Base-by-base conservation (phyloP, 2,329 filamentous ascomycete genomes). In the Pseudogymnoascus pannorum region DNA sequence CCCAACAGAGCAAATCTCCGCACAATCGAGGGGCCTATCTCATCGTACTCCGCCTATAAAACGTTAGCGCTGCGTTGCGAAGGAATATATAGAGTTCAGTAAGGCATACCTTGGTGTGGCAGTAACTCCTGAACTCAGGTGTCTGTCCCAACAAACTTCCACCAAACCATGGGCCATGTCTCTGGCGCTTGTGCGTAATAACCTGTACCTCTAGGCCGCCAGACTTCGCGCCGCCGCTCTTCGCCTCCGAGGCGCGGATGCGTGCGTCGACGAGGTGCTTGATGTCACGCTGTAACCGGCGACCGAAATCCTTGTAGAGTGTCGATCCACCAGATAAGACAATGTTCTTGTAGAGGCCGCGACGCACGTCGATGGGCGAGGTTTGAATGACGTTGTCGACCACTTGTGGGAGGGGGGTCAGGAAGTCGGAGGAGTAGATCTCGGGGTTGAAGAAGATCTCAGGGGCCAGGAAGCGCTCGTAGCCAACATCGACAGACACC, bases 371-470 rank as follows among this genome's bases (percentile, higher is more conserved):
- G 70, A 99, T 99, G 42, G 94, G 94, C 33, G 93, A 96, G 61
- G 92, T 93, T 77, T 99, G 94, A 70, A 99, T 99, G 66, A 97
- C 94, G 61, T 88, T 89, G 73, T 99, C 94, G 64, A 99, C 95
- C 58, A 99, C 94, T 58, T 85, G 89, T 22, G 94, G 94, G 7
- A 99, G 84, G 12, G 94, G 94, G 11, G 94, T 99, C 67, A 99
- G 79, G 80, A 99, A 99, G 74, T 99, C 94, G 67, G 93, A 97
- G 64, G 91, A 96, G 82, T 97, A 97, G 71, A 99, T 99, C 78
- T 99, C 94, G 29, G 94, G 94, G 77, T 99, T 99, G 85, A 99
- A 99, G 78, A 99, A 99, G 72, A 99, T 99, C 76, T 99, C 94
- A 22, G 95, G 95, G 2, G 94, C 94, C 63, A 99, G 82, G 82